Conservation (phyloP, 441 rosid genomes). For the Mallotus japonicus region DNA sequence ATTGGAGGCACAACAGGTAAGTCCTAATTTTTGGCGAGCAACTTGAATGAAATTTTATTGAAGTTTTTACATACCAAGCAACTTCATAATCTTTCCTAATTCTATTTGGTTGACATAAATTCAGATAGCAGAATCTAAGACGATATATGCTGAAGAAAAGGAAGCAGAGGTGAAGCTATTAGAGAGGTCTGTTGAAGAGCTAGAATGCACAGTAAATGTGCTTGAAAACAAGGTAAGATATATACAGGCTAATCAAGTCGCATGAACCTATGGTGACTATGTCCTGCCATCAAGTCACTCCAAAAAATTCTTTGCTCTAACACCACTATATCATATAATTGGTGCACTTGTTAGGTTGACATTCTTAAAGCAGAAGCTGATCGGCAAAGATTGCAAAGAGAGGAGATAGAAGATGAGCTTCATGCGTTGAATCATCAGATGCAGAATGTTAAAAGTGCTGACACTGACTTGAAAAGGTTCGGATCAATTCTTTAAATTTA, state of each 20-base stretch:
- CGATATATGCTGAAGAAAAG: slow-evolving; percentile 70
- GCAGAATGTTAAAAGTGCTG: slow-evolving; percentile 65
- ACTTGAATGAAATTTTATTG: slow-evolving; percentile 1
- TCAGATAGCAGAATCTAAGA: slow-evolving; percentile 82
- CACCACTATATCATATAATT: slow-evolving; percentile 23
- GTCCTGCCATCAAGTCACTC: slow-evolving; percentile 18
- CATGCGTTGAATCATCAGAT: slow-evolving; percentile 65
- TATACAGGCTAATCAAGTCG: slow-evolving; percentile 21
- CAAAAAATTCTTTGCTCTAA: too few relatives aligned
- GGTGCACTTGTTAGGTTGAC: slow-evolving; percentile 58
- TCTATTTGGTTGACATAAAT: slow-evolving; percentile 9
- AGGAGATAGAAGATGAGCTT: slow-evolving; percentile 92
- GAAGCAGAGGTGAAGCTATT: slow-evolving; percentile 88
- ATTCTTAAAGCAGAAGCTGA: slow-evolving; percentile 94
- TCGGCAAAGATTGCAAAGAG: slow-evolving; percentile 82
- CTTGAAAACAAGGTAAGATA: slow-evolving; percentile 82
- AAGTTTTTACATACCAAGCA: not conserved
- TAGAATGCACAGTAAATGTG: slow-evolving; percentile 75
- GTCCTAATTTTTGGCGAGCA: slow-evolving; percentile 18
- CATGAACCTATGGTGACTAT: slow-evolving; percentile 11
- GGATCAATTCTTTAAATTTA: slow-evolving; percentile 11
- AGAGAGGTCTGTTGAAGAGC: slow-evolving; percentile 95
- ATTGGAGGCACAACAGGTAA: slow-evolving; percentile 73
- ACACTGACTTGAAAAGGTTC: slow-evolving; percentile 72
- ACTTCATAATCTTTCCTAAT: slow-evolving; percentile 19